A percentile compares a stretch with the other conserved stretches of the same genome.
Conservation (phyloP, 345 rosid genomes). For the Populus deltoides region DNA sequence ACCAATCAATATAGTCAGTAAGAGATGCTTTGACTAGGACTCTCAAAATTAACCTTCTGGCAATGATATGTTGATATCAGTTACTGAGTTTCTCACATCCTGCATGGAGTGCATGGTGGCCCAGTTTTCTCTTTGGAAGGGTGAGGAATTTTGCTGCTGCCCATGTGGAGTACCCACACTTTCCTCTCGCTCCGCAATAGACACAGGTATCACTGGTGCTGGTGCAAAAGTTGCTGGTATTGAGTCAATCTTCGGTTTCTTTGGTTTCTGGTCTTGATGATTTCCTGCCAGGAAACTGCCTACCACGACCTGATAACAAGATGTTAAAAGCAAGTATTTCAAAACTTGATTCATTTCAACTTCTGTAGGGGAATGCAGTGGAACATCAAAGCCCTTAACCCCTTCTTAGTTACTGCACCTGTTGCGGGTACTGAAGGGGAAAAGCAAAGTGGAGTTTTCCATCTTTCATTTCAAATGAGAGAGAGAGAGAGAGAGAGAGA, state of each 20-base stretch:
- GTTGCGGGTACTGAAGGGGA: neutral
- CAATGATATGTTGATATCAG: conserved; percentile 59
- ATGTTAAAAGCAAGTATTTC: neutral
- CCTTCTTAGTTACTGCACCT: neutral
- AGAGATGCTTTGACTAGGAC: conserved; percentile 1
- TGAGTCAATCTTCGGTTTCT: conserved; percentile 46
- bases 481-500: conserved; percentile 12
- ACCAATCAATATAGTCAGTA: conserved; percentile 26
- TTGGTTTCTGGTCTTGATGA: conserved; percentile 65
- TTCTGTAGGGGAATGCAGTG: neutral
- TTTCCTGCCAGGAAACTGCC: conserved; percentile 79
- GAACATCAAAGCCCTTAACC: neutral
- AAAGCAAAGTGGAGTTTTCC: neutral
- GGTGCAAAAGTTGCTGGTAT: conserved; percentile 31
- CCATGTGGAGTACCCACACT: conserved; percentile 6
- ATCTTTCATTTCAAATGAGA: neutral
- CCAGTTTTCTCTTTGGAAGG: conserved; percentile 57
- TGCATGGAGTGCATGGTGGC: conserved; percentile 38
- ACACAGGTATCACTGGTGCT: conserved; percentile 24
- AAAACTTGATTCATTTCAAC: neutral
- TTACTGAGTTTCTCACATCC: conserved; percentile 43
- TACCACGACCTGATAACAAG: conserved; percentile 54
- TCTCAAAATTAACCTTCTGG: conserved; percentile 31
- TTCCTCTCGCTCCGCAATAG: conserved; percentile 38
- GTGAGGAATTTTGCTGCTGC: conserved; percentile 27